A percentile compares a stretch with the other conserved stretches of the same genome.
Conservation (phyloP, 139 green algal species). For the Tetraselmis striata region DNA sequence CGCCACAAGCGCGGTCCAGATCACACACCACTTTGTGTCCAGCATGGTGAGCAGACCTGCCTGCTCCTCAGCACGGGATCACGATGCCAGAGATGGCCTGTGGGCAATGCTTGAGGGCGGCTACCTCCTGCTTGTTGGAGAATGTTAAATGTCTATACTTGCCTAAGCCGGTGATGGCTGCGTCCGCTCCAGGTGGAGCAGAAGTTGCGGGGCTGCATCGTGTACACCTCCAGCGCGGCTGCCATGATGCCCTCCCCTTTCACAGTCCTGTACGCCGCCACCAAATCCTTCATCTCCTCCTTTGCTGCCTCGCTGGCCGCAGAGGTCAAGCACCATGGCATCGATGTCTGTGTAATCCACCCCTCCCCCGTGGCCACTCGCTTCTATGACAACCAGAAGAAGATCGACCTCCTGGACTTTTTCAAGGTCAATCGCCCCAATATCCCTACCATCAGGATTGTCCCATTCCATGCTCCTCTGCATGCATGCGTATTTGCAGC, state of each 20-base stretch:
- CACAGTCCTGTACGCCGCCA: constrained; percentile 71
- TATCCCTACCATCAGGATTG: too few species aligned
- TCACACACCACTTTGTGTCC: constrained; percentile 86
- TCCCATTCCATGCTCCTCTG: too few species aligned
- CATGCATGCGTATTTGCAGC: too few species aligned
- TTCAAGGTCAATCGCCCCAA: constrained; percentile 62
- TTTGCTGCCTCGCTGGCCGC: constrained; percentile 82
- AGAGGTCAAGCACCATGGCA: constrained; percentile 77
- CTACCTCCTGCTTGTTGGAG: neutral
- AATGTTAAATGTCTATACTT: too few species aligned
- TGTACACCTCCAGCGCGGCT: constrained; percentile 82
- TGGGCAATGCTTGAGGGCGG: neutral
- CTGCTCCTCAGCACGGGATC: too few species aligned
- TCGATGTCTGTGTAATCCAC: constrained; percentile 92
- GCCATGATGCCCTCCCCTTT: constrained; percentile 83
- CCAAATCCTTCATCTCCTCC: constrained; percentile 79
- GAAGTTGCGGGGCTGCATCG: constrained; percentile 75
- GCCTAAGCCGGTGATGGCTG: neutral
- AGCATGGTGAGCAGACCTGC: constrained; percentile 55
- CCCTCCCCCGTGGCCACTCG: constrained; percentile 85
- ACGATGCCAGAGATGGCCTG: too few species aligned
- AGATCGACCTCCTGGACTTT: constrained; percentile 80
- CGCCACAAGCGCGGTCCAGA: constrained; percentile 64
- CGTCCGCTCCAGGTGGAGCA: constrained; percentile 41
- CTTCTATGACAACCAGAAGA: constrained; percentile 75